phyloP scores from a whole-genome alignment of 2,329 filamentous ascomycete genomes.

The Paramyrothecium sp. region DNA sequence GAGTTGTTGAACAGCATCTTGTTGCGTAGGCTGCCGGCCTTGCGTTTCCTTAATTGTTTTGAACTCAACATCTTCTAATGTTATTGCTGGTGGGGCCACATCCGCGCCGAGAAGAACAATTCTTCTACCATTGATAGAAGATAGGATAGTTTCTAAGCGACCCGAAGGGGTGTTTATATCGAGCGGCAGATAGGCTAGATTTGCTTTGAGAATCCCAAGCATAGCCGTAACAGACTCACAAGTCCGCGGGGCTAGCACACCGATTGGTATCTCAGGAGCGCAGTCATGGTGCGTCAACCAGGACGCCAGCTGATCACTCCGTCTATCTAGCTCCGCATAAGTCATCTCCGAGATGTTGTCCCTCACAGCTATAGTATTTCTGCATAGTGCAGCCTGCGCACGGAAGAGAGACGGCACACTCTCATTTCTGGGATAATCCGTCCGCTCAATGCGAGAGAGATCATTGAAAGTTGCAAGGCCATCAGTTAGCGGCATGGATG shows the following conservation, averaged over 20 bases:
- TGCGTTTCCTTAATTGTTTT: not conserved
- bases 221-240: slow-evolving; percentile 9
- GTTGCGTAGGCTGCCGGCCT: not conserved
- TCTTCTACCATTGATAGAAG: slow-evolving; percentile 3
- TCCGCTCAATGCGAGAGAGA: not conserved
- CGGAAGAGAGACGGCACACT: slow-evolving; percentile 8
- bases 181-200: too few relatives aligned
- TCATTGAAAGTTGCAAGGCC: not conserved
- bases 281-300: not conserved
- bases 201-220: slow-evolving; percentile 12
- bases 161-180: slow-evolving; percentile 7
- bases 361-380: slow-evolving; percentile 5
- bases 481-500: not conserved
- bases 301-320: slow-evolving; percentile 1
- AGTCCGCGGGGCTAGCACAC: slow-evolving; percentile 9
- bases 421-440: slow-evolving; percentile 6
- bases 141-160: slow-evolving; percentile 8
- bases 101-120: slow-evolving; percentile 1
- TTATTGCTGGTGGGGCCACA: not conserved
- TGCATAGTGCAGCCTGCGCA: slow-evolving; percentile 1
- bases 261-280: slow-evolving; percentile 6
- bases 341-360: slow-evolving; percentile 5
- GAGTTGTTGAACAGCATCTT: not conserved
- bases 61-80: not conserved
- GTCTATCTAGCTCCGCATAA: slow-evolving; percentile 6